A percentile compares a stretch with the other conserved stretches of the same genome.
Conservation (phyloP, 495 filamentous ascomycete genomes). For the Daldinia concentrica region DNA sequence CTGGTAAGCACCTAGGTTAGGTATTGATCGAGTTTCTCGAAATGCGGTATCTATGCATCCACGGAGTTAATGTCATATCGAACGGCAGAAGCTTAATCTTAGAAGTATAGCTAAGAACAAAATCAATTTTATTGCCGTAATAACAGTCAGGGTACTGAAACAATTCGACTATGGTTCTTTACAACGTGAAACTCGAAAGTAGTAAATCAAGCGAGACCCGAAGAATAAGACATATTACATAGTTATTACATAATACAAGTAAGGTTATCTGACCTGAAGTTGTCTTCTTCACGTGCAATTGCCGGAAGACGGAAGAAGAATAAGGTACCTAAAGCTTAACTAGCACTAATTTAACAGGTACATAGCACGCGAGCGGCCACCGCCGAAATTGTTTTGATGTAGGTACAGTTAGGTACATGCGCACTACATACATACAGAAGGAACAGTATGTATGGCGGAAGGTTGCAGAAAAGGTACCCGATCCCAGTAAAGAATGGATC, state of each 20-base stretch:
- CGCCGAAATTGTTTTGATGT: conserved; percentile 20
- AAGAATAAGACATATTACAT: background rate
- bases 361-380: conserved; percentile 20
- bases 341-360: conserved; percentile 26
- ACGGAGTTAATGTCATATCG: background rate
- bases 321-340: conserved; percentile 1
- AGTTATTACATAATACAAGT: background rate
- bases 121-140: background rate
- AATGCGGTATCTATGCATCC: background rate
- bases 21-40: too few species aligned
- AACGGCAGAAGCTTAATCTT: background rate
- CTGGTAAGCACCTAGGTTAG: too few species aligned
- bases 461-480: background rate
- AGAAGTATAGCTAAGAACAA: background rate
- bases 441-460: too few species aligned
- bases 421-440: background rate
- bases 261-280: background rate
- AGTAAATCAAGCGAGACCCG: too few species aligned
- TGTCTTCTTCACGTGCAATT: conserved; percentile 32
- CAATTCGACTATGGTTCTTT: background rate
- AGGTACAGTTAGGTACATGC: conserved; percentile 2
- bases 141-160: background rate
- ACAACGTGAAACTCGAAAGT: too few species aligned
- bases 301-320: conserved; percentile 4
- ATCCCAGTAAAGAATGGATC: conserved; percentile 10